phyloP scores from a whole-genome alignment of 768 basidiomycete species.

The Termitomyces sp. region DNA sequence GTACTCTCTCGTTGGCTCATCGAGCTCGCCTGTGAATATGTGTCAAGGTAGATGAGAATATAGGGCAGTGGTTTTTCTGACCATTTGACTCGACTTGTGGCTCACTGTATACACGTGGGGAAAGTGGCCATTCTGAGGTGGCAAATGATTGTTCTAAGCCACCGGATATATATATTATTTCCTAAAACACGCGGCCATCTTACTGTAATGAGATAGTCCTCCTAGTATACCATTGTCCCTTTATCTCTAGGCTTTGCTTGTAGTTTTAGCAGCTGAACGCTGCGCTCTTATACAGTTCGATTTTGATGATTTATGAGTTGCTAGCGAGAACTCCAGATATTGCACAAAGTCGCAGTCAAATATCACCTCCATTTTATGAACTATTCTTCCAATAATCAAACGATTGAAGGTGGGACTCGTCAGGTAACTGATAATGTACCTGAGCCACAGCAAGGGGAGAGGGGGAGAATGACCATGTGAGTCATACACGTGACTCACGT shows the following conservation, averaged over 20 bases:
- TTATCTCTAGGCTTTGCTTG: not conserved
- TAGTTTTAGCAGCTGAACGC: not conserved
- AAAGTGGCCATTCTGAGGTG: not conserved
- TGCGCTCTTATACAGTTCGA: not conserved
- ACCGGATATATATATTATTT: not conserved
- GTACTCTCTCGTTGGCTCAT: not conserved
- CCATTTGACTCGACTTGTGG: not conserved
- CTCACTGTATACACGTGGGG: not conserved
- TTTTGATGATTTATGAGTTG: not conserved
- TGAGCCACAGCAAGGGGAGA: not conserved
- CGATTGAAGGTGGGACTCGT: not conserved
- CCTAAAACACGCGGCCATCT: not conserved
- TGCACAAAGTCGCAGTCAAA: not conserved
- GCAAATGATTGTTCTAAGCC: not conserved
- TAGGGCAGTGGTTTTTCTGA: no score
- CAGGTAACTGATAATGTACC: not conserved
- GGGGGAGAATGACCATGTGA: not conserved
- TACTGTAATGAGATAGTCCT: not conserved
- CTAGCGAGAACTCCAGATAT: not conserved
- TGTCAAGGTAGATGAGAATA: not conserved
- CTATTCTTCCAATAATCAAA: not conserved
- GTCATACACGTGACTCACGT: not conserved
- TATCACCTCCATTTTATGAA: not conserved
- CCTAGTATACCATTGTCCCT: not conserved
- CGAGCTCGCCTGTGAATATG: not conserved